Evolutionary conservation across 1,284 basidiomycete species (phyloP).

Genomic region (Irpex sp.): DNA sequence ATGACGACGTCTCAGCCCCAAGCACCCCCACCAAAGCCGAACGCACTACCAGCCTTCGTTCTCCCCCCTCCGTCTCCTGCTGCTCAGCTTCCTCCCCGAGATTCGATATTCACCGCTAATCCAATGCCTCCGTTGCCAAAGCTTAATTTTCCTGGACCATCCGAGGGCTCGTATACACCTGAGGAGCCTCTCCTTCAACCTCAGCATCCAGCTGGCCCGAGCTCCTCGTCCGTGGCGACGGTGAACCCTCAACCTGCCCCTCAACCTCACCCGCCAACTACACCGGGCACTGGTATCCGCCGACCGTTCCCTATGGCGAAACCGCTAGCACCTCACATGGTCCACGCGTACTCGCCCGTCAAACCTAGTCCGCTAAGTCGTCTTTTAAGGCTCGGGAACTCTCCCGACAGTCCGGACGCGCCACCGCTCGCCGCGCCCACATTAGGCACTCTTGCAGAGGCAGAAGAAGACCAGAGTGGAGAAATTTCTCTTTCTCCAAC

Average conservation of each 20-base stretch:
- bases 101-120: slow-evolving; percentile 11
- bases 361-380: slow-evolving; percentile 74
- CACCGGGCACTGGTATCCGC: slow-evolving; percentile 1
- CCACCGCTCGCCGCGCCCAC: slow-evolving; percentile 7
- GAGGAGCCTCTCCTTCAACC: not conserved
- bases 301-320: slow-evolving; percentile 66
- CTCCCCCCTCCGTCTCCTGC: slow-evolving; percentile 70
- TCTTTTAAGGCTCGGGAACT: slow-evolving; percentile 65
- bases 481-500: slow-evolving; percentile 18
- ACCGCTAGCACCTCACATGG: slow-evolving; percentile 61
- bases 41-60: slow-evolving; percentile 57
- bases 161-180: slow-evolving; percentile 1
- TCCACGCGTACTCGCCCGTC: slow-evolving; percentile 74
- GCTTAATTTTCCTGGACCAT: slow-evolving; percentile 15
- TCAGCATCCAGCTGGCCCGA: no score
- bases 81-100: slow-evolving; percentile 34
- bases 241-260: slow-evolving; percentile 1
- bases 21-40: slow-evolving; percentile 17
- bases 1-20: slow-evolving; percentile 15
- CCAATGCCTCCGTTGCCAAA: slow-evolving; percentile 19
- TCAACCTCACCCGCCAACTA: not conserved
- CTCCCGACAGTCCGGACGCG: slow-evolving; percentile 44
- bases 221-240: no score
- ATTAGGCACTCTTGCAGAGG: slow-evolving; percentile 27
- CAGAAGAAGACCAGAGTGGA: slow-evolving; percentile 23